Percentiles rank a stretch among this genome's conserved stretches.
Conservation (phyloP, 139 green algal species). For the Chlamydomonas sp. region DNA sequence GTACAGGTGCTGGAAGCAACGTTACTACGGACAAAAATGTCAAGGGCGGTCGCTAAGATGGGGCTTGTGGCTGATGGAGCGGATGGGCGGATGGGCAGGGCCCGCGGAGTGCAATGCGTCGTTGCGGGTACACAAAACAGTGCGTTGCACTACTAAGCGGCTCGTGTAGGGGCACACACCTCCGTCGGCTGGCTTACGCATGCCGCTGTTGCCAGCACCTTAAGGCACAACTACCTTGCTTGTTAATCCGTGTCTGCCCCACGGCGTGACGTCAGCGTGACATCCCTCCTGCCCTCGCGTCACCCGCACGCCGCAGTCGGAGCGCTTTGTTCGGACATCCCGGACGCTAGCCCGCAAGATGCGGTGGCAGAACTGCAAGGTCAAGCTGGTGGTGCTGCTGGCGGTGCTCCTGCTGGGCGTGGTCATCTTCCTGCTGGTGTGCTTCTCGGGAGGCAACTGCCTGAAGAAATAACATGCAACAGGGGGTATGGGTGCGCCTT, state of each 20-base stretch:
- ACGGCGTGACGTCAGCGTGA: neutral
- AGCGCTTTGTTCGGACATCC: conserved; percentile 92
- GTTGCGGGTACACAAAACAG: neutral
- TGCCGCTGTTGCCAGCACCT: too few species aligned
- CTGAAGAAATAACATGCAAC: neutral
- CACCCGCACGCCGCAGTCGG: conserved; percentile 67
- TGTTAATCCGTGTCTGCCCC: too few species aligned
- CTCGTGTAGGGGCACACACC: too few species aligned
- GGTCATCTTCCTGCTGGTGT: conserved; percentile 87
- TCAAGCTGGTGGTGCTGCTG: neutral
- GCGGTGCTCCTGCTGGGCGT: conserved; percentile 76
- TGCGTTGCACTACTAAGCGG: neutral
- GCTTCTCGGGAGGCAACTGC: conserved; percentile 70
- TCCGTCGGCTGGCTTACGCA: too few species aligned
- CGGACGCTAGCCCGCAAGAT: conserved; percentile 84
- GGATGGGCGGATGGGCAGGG: too few species aligned
- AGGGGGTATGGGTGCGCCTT: too few species aligned
- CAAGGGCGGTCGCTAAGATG: too few species aligned
- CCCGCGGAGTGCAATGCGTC: neutral
- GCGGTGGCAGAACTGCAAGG: conserved; percentile 96
- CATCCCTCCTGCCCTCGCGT: neutral
- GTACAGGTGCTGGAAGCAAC: too few species aligned
- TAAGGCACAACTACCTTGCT: too few species aligned
- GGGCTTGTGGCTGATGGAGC: too few species aligned
- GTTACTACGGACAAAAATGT: too few species aligned